phyloP scores from a whole-genome alignment of 2,329 filamentous ascomycete genomes.

The Aphanoascus verrucosus region DNA sequence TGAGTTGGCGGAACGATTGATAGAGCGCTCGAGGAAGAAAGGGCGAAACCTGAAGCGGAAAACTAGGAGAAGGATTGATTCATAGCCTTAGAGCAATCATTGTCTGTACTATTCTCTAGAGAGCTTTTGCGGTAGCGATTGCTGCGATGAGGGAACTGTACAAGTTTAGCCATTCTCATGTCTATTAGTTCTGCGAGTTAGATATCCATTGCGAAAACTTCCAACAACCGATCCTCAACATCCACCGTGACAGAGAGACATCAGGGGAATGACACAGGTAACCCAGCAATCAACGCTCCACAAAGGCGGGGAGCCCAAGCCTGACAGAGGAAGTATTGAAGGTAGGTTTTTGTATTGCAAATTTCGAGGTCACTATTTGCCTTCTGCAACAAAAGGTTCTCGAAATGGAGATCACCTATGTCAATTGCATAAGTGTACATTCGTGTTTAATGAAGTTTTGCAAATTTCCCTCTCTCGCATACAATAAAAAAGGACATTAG shows the following conservation, averaged over 20 bases:
- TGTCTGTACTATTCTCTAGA: background rate
- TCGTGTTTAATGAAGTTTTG: conserved; percentile 9
- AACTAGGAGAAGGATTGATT: background rate
- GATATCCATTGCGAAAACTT: background rate
- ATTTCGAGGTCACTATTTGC: conserved; percentile 13
- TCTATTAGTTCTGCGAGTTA: background rate
- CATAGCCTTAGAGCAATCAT: background rate
- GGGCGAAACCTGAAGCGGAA: background rate
- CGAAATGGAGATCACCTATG: conserved; percentile 12
- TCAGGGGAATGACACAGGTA: background rate
- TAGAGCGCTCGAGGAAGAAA: conserved; percentile 25
- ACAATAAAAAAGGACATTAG: conserved; percentile 10
- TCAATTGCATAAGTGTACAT: conserved; percentile 15
- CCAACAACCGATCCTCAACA: background rate
- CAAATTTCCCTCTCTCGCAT: conserved; percentile 14
- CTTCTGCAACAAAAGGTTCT: conserved; percentile 7
- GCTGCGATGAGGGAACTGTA: background rate
- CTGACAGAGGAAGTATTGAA: background rate
- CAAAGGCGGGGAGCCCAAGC: background rate
- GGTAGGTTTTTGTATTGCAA: conserved; percentile 13
- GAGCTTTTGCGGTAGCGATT: background rate
- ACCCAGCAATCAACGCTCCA: background rate
- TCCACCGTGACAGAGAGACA: background rate
- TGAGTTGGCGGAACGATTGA: conserved; percentile 23
- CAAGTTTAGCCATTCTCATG: background rate